These are phyloP conservation scores for Jacaranda copaia DNA, from an alignment of 257 asterid species.

Conservation along the genomic window DNA sequence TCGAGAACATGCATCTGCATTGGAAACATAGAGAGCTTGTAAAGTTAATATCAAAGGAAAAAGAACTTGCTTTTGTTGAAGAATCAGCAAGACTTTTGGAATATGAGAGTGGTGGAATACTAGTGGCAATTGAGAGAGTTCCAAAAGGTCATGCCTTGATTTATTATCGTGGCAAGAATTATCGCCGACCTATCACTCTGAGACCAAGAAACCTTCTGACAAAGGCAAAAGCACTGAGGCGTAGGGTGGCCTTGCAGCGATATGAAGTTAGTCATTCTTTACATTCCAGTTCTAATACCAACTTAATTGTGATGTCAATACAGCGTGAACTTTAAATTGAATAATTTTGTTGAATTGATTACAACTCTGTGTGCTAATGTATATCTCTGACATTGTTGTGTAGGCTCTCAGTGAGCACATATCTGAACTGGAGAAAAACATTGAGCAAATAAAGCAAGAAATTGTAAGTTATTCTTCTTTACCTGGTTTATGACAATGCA, in stretches of 20 bases:
- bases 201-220: constrained; percentile 98
- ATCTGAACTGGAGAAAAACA: constrained; percentile 75
- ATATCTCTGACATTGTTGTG: constrained; percentile 36
- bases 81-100: constrained; percentile 95
- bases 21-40: constrained; percentile 99
- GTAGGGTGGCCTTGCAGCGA: constrained; percentile 96
- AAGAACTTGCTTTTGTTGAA: constrained; percentile 79
- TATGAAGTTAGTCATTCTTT: constrained; percentile 70
- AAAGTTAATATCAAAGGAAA: constrained; percentile 91
- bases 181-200: constrained; percentile 76
- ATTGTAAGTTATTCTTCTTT: constrained; percentile 63
- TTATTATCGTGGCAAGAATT: constrained; percentile 97
- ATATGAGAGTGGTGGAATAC: constrained; percentile 95
- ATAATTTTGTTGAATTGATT: constrained; percentile 8
- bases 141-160: constrained; percentile 88
- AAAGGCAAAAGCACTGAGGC: constrained; percentile 96
- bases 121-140: constrained; percentile 85
- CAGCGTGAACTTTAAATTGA: neutral
- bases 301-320: constrained; percentile 12
- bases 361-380: constrained; percentile 23
- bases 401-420: constrained; percentile 98
- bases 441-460: constrained; percentile 74
- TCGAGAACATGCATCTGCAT: constrained; percentile 98
- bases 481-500: neutral
- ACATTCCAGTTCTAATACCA: constrained; percentile 30